phyloP scores from a whole-genome alignment of 129 eudicot species.

The Pseudognaphalium luteoalbum region DNA sequence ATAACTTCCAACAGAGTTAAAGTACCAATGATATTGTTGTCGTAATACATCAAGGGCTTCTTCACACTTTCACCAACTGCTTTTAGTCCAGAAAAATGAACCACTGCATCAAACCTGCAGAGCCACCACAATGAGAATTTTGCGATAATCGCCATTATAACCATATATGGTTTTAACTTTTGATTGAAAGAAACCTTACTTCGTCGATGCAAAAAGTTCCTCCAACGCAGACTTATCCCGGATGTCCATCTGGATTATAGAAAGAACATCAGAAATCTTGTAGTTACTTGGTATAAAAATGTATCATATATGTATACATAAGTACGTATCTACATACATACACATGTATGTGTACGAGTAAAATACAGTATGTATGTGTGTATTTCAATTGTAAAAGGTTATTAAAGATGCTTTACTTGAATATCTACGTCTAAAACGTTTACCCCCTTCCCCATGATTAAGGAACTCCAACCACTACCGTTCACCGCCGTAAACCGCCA shows the following conservation, averaged over 20 bases:
- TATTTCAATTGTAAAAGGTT: neutral
- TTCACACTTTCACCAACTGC: constrained; percentile 99
- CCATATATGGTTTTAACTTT: too few relatives aligned
- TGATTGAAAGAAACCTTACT: constrained; percentile 37
- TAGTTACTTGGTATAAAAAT: neutral
- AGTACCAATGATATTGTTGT: constrained; percentile 82
- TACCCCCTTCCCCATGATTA: too few relatives aligned
- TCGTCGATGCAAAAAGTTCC: constrained; percentile 65
- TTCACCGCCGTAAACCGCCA: too few relatives aligned
- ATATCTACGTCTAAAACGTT: too few relatives aligned
- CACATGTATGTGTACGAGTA: neutral
- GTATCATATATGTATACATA: neutral
- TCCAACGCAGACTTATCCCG: constrained; percentile 84
- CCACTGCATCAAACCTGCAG: constrained; percentile 91
- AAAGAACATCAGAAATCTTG: neutral
- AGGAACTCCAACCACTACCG: too few relatives aligned
- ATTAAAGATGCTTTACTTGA: neutral
- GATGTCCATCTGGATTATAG: constrained; percentile 68
- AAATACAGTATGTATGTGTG: neutral
- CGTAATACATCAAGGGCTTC: constrained; percentile 76
- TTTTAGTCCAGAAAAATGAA: constrained; percentile 92
- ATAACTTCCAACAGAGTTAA: constrained; percentile 80
- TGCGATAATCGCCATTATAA: neutral
- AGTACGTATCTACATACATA: neutral
- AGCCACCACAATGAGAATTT: neutral